Conservation (phyloP, 345 rosid species). For the Lenwebbia sp. region DNA sequence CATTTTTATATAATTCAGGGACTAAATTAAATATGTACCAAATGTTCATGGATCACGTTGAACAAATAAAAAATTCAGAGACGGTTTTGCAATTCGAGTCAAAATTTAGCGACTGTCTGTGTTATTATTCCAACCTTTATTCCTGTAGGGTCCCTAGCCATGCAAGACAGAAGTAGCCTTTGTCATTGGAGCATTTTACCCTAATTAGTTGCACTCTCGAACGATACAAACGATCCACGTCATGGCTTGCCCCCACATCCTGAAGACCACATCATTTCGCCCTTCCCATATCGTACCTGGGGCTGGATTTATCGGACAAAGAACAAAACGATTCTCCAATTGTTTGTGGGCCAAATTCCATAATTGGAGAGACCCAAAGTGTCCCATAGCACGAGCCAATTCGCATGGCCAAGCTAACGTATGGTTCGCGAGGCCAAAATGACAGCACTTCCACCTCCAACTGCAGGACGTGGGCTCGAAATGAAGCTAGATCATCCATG, state of each 20-base stretch:
- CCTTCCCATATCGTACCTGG: neutral
- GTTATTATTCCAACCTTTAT: neutral
- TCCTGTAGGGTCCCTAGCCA: neutral
- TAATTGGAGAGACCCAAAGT: neutral
- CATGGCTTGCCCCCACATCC: neutral
- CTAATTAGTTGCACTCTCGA: neutral
- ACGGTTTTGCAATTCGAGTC: fast-evolving
- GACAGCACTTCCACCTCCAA: no score
- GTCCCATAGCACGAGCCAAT: neutral
- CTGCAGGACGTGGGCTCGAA: neutral
- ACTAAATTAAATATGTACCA: fast-evolving
- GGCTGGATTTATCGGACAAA: neutral
- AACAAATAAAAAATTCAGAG: neutral
- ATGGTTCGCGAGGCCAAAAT: no score
- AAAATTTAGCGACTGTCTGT: fast-evolving
- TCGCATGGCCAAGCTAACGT: neutral
- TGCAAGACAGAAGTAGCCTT: neutral
- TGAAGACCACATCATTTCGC: neutral
- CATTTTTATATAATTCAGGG: fast-evolving
- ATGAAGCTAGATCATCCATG: neutral
- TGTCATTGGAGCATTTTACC: neutral
- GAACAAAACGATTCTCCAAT: neutral
- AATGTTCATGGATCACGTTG: fast-evolving
- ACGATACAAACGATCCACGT: neutral
- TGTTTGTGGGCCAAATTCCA: neutral